Evolutionary conservation across 2,329 filamentous ascomycete genomes (phyloP).

Genomic region (Colletotrichum eleusines): DNA sequence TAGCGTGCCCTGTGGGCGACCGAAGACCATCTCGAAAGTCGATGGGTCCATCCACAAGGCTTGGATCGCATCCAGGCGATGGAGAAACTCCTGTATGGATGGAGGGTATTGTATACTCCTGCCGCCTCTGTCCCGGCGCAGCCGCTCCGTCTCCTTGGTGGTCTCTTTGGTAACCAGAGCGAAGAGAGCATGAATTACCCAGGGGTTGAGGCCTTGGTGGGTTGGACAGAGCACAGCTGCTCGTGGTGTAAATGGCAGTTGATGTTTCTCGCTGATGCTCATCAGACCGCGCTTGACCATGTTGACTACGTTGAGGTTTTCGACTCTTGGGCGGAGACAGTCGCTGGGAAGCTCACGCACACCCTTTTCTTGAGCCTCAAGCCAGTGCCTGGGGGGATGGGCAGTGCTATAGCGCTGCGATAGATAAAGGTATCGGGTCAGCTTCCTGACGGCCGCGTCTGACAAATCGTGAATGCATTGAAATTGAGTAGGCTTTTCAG

Average conservation of each 20-base stretch:
- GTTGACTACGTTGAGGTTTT: conserved; percentile 45
- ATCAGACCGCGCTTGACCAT: conserved; percentile 50
- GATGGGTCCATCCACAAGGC: conserved; percentile 55
- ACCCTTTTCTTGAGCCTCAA: conserved; percentile 49
- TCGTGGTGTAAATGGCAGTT: conserved; percentile 45
- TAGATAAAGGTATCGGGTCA: conserved; percentile 55
- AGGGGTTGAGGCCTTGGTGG: conserved; percentile 57
- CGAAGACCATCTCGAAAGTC: conserved; percentile 53
- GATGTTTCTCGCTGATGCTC: conserved; percentile 48
- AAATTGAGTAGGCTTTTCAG: conserved; percentile 10
- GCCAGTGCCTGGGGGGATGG: conserved; percentile 52
- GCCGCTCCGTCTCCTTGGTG: conserved; percentile 49
- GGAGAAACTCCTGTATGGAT: conserved; percentile 45
- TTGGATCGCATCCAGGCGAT: conserved; percentile 50
- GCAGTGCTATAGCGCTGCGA: conserved; percentile 48
- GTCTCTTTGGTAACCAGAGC: conserved; percentile 57
- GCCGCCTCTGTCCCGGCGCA: conserved; percentile 45
- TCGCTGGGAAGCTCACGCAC: conserved; percentile 45
- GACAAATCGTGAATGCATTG: conserved; percentile 44
- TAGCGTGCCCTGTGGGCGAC: conserved; percentile 46
- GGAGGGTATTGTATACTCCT: not conserved
- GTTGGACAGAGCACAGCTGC: conserved; percentile 55
- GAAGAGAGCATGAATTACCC: conserved; percentile 59
- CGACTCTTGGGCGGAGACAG: conserved; percentile 46
- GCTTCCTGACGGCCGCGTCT: conserved; percentile 46